These are phyloP conservation scores for Irpex sp. DNA, from an alignment of 1,284 basidiomycete species.

Conservation along the genomic window DNA sequence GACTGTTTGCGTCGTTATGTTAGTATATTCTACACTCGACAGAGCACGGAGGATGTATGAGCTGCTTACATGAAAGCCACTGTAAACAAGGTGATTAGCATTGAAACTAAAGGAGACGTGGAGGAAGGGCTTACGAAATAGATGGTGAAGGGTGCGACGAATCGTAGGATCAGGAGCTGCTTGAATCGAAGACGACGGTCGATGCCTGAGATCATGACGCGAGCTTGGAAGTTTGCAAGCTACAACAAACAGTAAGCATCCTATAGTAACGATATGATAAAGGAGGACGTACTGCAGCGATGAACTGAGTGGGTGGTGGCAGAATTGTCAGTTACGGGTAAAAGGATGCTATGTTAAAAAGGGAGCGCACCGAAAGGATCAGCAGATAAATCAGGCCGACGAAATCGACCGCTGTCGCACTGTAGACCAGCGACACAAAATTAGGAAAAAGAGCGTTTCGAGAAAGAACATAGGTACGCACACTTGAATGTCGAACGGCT, in stretches of 20 bases:
- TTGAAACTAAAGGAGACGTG: neutral
- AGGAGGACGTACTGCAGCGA: conserved; percentile 29
- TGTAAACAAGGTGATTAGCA: conserved; percentile 19
- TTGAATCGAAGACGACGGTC: conserved; percentile 44
- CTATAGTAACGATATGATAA: conserved; percentile 10
- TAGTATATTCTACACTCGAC: neutral
- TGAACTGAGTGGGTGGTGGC: conserved; percentile 23
- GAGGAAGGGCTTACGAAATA: conserved; percentile 53
- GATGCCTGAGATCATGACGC: conserved; percentile 39
- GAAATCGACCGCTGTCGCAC: conserved; percentile 69
- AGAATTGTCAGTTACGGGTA: neutral
- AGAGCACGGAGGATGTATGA: neutral
- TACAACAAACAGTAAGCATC: conserved; percentile 16
- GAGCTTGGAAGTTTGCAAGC: conserved; percentile 32
- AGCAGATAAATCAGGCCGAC: conserved; percentile 76
- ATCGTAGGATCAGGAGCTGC: conserved; percentile 55
- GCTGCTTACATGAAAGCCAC: conserved; percentile 9
- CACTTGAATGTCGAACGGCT: conserved; percentile 66
- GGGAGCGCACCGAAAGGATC: conserved; percentile 47
- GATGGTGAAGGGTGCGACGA: conserved; percentile 47
- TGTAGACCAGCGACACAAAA: conserved; percentile 22
- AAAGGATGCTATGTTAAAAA: neutral
- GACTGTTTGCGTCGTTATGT: neutral
- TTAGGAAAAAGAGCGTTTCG: neutral
- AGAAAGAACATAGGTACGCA: conserved; percentile 26